Evolutionary conservation across 2,329 filamentous ascomycete genomes (phyloP), one percentile per base, ranked within the genome.

Genomic region (Claviceps africana): DNA sequence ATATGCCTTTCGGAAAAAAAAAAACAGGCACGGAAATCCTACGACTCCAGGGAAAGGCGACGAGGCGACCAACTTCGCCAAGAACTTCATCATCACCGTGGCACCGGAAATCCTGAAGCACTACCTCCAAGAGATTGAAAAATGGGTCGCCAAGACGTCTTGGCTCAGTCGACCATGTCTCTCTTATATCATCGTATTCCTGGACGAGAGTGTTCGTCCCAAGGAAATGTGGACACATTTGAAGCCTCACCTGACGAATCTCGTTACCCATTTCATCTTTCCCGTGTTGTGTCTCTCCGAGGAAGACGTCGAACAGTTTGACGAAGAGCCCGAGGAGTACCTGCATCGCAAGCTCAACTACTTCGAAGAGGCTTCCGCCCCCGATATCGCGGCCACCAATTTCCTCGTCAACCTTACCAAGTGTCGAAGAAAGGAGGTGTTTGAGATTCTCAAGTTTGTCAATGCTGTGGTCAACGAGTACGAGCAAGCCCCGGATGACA

Each of bases 291-390:
- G 93, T 68, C 83, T 96, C 60, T 86, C 86, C 21, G 82, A 90
- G 57, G 91, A 97, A 55, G 93, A 98, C 61, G 78, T 96, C 48
- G 88, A 95, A 66, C 82, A 95, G 59, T 98, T 98, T 64, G 82
- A 95, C 64, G 85, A 90, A 13, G 89, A 98, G 64, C 93, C 93
- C 5, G 87, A 93, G 56, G 93, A 98, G 68, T 98, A 97, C 65
- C 81, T 98, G 42, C 93, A 98, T 72, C 83, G 93, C 53, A 97
- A 96, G 68, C 77, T 98, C 55, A 98, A 97, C 69, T 96, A 91
- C 65, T 98, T 95, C 66, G 93, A 98, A 69, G 93, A 98, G 64
- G 87, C 95, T 4, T 95, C 91, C 0, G 85, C 93, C 17, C 93
- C 93, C 7, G 93, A 97, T 66, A 87, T 97, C 53, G 88, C 93